Evolutionary conservation across 768 basidiomycete species (phyloP), one percentile per base, ranked within the genome.

Genomic region (Phaeotremella fagi): DNA sequence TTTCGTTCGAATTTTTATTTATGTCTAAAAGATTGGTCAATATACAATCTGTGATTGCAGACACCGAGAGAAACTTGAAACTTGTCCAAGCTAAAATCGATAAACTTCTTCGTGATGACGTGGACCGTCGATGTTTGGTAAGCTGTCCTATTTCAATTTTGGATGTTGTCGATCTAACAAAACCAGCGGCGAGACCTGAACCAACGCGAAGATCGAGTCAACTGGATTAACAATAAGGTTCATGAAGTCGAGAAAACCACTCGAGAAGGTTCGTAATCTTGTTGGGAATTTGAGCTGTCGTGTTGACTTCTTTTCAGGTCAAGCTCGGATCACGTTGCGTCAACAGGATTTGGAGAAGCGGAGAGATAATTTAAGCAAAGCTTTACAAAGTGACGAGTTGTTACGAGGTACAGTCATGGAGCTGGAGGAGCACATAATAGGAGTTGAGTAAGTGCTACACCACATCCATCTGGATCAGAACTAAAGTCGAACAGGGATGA

Each of bases 161-260:
- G 11, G 14, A 22, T 75, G 65, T 67, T 62, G 48, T 66, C 70
- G 57, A 68, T 53, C 65, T 70, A 60, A 3, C 3, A n/a, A 15
- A 11, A 14, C 20, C 73, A 88, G 87, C 80, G 77, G 59, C 83
- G 86, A 36, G 83, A 88, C 71, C 76, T 83, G 45, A 82, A 82
- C 37, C 83, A 88, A 71, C 81, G 83, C 31, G 77, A 84, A 63
- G 78, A 79, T 54, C 79, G 77, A 58, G 72, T 87, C 24, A 75
- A 78, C 42, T 79, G 79, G 62, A 73, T 84, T n/a, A 73, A 76
- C 55, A 75, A 76, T 38, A 75, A 80, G 63, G 76, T 75, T 37
- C 71, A 67, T 15, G 67, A 64, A 4, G 77, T 83, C 23, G 72
- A 79, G 27, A 76, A 78, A 48, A 69, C 73, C 56, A 78, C 77